Percentiles rank a stretch among this genome's conserved stretches.
Conservation (phyloP, 2,329 filamentous ascomycete genomes). For the Coniochaeta pulveracea region DNA sequence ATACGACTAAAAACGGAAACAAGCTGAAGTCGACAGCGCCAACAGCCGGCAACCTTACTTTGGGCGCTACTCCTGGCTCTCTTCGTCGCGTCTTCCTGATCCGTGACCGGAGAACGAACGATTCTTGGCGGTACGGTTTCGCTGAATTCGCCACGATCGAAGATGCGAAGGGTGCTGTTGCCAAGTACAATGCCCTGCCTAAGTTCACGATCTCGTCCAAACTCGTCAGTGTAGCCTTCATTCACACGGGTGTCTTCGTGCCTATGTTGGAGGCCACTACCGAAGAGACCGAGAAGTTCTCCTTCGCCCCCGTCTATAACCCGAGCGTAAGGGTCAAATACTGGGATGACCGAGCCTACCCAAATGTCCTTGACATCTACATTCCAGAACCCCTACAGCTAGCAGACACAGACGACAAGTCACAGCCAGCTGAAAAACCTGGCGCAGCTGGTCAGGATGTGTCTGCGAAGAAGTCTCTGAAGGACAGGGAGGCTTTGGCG, state of each 20-base stretch:
- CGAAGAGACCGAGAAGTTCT: slow-evolving; percentile 47
- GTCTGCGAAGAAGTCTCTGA: slow-evolving; percentile 40
- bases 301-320: slow-evolving; percentile 62
- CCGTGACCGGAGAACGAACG: slow-evolving; percentile 57
- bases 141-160: slow-evolving; percentile 69
- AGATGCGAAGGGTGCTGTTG: slow-evolving; percentile 64
- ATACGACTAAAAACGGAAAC: slow-evolving; percentile 30
- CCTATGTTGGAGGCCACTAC: slow-evolving; percentile 51
- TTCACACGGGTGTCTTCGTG: slow-evolving; percentile 77
- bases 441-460: slow-evolving; percentile 6
- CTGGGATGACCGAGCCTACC: slow-evolving; percentile 65
- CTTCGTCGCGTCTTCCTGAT: slow-evolving; percentile 67
- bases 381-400: slow-evolving; percentile 26
- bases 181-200: slow-evolving; percentile 59
- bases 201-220: slow-evolving; percentile 70
- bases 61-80: slow-evolving; percentile 64
- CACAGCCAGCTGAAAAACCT: slow-evolving; percentile 18
- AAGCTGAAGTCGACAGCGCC: slow-evolving; percentile 51
- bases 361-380: slow-evolving; percentile 51
- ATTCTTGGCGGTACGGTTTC: slow-evolving; percentile 74
- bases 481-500: slow-evolving; percentile 34
- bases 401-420: slow-evolving; percentile 21
- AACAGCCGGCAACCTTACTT: slow-evolving; percentile 41
- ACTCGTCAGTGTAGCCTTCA: slow-evolving; percentile 60
- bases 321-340: slow-evolving; percentile 58